Evolutionary conservation across 257 asterid genomes (phyloP).

Genomic region (Plantago elongata): DNA sequence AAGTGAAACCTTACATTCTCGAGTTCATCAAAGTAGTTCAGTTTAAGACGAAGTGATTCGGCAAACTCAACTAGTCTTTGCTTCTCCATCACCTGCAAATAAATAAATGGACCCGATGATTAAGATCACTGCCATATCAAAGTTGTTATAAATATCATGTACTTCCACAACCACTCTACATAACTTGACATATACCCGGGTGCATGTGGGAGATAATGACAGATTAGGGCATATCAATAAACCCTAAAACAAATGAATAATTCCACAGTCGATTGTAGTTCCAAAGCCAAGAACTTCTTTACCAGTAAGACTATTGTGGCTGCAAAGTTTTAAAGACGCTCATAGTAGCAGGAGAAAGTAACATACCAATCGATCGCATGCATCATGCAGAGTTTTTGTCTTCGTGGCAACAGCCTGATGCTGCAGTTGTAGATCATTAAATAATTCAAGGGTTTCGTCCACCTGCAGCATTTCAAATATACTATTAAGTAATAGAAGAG

Average conservation of each 20-base stretch:
- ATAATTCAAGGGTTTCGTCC: conserved; percentile 91
- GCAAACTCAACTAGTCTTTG: conserved; percentile 88
- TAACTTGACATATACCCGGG: conserved; percentile 5
- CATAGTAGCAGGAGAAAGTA: conserved; percentile 16
- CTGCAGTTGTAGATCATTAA: conserved; percentile 88
- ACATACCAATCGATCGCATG: conserved; percentile 91
- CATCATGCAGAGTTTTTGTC: conserved; percentile 97
- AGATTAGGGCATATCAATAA: neutral
- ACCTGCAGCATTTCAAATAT: conserved; percentile 52
- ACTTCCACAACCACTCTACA: conserved; percentile 3
- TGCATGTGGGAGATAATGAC: conserved; percentile 15
- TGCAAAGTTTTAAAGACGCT: conserved; percentile 6
- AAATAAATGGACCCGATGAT: conserved; percentile 20
- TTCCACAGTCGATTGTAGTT: conserved; percentile 9
- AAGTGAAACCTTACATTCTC: conserved; percentile 98
- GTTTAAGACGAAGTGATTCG: conserved; percentile 93
- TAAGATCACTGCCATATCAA: conserved; percentile 10
- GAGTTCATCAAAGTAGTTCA: conserved; percentile 94
- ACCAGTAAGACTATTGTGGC: neutral
- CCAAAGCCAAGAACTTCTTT: conserved; percentile 14
- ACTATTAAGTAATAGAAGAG: conserved; percentile 17
- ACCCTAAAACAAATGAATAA: conserved; percentile 1
- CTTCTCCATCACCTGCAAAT: conserved; percentile 91
- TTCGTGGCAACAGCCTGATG: conserved; percentile 97
- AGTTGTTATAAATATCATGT: conserved; percentile 4